Evolutionary conservation across 2,329 filamentous ascomycete species (phyloP).

Genomic region (Tolypocladium paradoxum): DNA sequence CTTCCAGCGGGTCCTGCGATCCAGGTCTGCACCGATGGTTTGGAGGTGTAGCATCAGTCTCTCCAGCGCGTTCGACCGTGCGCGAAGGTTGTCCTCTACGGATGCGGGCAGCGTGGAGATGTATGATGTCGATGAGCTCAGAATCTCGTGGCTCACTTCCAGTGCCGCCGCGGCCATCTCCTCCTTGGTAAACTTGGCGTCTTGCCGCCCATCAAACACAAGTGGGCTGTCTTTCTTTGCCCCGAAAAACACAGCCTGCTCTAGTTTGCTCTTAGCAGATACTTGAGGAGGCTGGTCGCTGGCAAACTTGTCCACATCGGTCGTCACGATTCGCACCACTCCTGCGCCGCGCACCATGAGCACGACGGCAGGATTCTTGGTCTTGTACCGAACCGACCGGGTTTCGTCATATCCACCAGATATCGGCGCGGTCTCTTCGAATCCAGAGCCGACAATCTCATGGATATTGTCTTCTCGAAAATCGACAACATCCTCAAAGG

Average conservation of each 20-base stretch:
- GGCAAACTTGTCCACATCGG: constrained; percentile 48
- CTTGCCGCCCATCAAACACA: constrained; percentile 62
- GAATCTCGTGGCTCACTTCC: constrained; percentile 68
- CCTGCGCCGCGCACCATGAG: constrained; percentile 54
- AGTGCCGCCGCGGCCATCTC: constrained; percentile 71
- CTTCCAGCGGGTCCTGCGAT: constrained; percentile 61
- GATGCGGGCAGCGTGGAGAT: constrained; percentile 64
- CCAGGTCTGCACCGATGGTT: constrained; percentile 53
- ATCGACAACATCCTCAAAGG: constrained; percentile 80
- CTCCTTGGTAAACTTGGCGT: constrained; percentile 53
- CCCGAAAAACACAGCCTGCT: constrained; percentile 92
- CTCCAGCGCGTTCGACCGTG: constrained; percentile 61
- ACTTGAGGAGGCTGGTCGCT: constrained; percentile 50
- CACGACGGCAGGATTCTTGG: constrained; percentile 52
- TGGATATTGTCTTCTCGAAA: constrained; percentile 56
- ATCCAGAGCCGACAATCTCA: constrained; percentile 53
- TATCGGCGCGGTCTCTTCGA: constrained; percentile 43
- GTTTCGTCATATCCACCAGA: constrained; percentile 29
- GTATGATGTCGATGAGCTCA: constrained; percentile 65
- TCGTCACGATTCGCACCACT: constrained; percentile 46
- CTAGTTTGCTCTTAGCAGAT: constrained; percentile 78
- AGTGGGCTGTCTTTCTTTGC: constrained; percentile 74
- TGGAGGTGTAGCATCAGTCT: constrained; percentile 64
- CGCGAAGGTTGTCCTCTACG: constrained; percentile 69
- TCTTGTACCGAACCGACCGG: constrained; percentile 40